Percentiles rank a stretch among this genome's conserved stretches.
These are phyloP conservation scores for Scheffersomyces segobiensis DNA, from an alignment of 1,139 yeast species.

Conservation along the genomic window DNA sequence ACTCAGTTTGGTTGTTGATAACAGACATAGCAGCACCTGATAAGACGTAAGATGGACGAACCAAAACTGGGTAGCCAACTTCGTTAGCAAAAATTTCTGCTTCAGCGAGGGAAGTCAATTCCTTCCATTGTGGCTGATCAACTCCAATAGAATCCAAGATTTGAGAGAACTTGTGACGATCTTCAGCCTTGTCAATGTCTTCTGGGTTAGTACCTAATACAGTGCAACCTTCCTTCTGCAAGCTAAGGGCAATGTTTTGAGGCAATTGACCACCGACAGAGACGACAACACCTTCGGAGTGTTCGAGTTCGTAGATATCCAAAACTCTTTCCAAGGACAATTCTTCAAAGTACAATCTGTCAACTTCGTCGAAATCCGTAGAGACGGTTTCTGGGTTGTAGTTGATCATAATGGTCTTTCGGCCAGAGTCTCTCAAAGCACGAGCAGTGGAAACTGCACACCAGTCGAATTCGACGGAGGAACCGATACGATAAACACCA, in stretches of 20 bases:
- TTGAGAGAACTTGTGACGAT: constrained; percentile 95
- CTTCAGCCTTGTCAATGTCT: constrained; percentile 96
- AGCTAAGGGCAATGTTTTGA: constrained; percentile 87
- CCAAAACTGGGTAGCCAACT: constrained; percentile 94
- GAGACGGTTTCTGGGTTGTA: constrained; percentile 99
- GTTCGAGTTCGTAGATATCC: constrained; percentile 94
- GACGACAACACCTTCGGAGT: constrained; percentile 87
- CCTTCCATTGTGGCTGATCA: constrained; percentile 98
- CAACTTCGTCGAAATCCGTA: constrained; percentile 97
- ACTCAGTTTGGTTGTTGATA: constrained; percentile 72
- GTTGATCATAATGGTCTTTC: constrained; percentile 92
- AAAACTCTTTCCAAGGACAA: constrained; percentile 92
- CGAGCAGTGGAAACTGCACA: constrained; percentile 98
- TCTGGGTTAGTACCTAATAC: constrained; percentile 93
- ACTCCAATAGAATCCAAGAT: constrained; percentile 85
- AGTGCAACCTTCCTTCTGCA: constrained; percentile 82
- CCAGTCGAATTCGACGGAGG: constrained; percentile 99
- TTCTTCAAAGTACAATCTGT: constrained; percentile 94
- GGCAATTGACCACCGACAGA: constrained; percentile 98
- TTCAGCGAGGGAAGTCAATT: constrained; percentile 79
- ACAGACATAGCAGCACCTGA: constrained; percentile 99
- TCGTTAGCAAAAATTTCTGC: constrained; percentile 83
- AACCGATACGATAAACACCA: constrained; percentile 98
- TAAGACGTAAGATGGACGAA: constrained; percentile 95
- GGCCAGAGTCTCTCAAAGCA: constrained; percentile 83